Percentiles rank a stretch among this genome's conserved stretches.
These are phyloP conservation scores for Aspergillus brasiliensis DNA, from an alignment of 2,329 filamentous ascomycete species.

Conservation along the genomic window DNA sequence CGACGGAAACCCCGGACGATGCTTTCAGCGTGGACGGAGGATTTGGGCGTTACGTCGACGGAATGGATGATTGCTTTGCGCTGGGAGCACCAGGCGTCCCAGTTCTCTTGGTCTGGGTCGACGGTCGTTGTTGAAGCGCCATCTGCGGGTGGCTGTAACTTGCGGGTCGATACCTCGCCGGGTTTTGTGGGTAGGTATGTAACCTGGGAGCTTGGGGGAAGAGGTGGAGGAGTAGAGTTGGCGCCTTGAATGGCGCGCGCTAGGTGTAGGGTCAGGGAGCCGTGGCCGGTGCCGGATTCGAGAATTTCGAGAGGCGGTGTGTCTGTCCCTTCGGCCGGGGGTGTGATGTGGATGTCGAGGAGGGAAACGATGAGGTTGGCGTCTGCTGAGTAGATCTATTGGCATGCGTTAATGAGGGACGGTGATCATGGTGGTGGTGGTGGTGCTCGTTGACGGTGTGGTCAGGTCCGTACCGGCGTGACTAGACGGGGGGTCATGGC, in stretches of 20 bases:
- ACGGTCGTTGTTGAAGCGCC: slow-evolving; percentile 7
- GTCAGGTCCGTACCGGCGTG: slow-evolving; percentile 63
- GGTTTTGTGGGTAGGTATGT: slow-evolving; percentile 25
- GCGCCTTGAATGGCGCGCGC: slow-evolving; percentile 74
- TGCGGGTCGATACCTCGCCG: slow-evolving; percentile 7
- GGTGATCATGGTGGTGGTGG: not conserved
- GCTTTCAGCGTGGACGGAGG: slow-evolving; percentile 65
- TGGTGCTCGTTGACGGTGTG: not conserved
- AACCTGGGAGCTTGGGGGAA: slow-evolving; percentile 41
- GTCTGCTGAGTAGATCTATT: slow-evolving; percentile 72
- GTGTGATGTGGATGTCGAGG: slow-evolving; percentile 69
- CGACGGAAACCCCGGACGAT: slow-evolving; percentile 68
- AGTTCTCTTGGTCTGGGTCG: slow-evolving; percentile 35
- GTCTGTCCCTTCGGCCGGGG: slow-evolving; percentile 34
- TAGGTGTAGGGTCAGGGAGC: slow-evolving; percentile 73
- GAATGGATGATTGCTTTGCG: slow-evolving; percentile 74
- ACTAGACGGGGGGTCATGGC: slow-evolving; percentile 67
- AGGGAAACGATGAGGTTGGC: slow-evolving; percentile 74
- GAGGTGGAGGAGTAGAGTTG: slow-evolving; percentile 58
- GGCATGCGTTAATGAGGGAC: slow-evolving; percentile 1
- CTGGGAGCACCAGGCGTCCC: slow-evolving; percentile 50
- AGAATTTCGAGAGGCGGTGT: slow-evolving; percentile 68
- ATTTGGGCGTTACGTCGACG: slow-evolving; percentile 65
- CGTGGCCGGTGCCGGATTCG: slow-evolving; percentile 84
- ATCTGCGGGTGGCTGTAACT: slow-evolving; percentile 8